Conservation (phyloP, 2,329 filamentous ascomycete genomes). For the Karstenula rhodostoma region DNA sequence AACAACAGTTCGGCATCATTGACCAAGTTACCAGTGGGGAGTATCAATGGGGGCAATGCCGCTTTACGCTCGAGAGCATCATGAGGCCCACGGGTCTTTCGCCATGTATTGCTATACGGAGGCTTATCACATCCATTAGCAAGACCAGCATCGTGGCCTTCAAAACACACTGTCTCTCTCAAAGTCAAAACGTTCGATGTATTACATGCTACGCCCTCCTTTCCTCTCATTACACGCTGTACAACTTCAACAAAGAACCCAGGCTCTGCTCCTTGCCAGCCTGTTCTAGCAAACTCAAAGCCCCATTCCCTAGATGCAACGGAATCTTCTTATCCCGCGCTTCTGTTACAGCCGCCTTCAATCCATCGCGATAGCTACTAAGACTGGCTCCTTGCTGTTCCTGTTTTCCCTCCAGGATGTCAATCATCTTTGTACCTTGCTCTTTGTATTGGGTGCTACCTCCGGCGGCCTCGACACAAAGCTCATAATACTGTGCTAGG, state of each 20-base stretch:
- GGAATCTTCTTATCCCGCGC: constrained; percentile 48
- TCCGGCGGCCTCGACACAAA: constrained; percentile 48
- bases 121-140: not conserved
- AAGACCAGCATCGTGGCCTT: not conserved
- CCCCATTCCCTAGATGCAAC: constrained; percentile 42
- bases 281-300: constrained; percentile 42
- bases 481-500: constrained; percentile 45
- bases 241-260: constrained; percentile 32
- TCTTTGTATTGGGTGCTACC: constrained; percentile 47
- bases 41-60: not conserved
- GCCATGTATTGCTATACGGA: not conserved
- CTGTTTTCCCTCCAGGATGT: constrained; percentile 40
- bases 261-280: constrained; percentile 34
- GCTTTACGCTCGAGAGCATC: not conserved
- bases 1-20: not conserved
- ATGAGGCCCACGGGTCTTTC: not conserved
- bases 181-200: not conserved
- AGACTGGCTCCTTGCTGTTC: constrained; percentile 28
- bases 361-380: constrained; percentile 27
- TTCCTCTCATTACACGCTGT: constrained; percentile 21
- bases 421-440: constrained; percentile 42
- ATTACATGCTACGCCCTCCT: not conserved
- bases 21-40: not conserved
- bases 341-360: constrained; percentile 42
- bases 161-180: not conserved